Base-by-base conservation (phyloP, 1,284 basidiomycete species). In the Thelephora terrestris region DNA sequence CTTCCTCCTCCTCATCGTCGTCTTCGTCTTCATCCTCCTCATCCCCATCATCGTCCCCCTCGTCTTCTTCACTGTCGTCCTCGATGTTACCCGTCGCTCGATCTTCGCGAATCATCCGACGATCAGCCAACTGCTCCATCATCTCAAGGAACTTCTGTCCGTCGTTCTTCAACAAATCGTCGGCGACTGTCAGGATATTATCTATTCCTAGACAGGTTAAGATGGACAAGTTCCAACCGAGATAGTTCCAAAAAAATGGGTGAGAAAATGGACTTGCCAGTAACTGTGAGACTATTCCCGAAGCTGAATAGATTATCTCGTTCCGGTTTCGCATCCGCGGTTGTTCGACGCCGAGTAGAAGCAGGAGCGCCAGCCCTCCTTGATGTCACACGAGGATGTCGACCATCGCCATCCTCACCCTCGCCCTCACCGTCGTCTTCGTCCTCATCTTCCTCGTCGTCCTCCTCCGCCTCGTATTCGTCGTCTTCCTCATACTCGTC, bases 111-210 rank as follows among this genome's bases (percentile, higher is more conserved):
- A 89, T 84, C 76, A 94, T 90, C 39, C 93, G 80, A 51, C 91
- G 81, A 63, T 98, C 93, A 1, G 95, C 94, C 32, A 99, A 79
- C 67, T 96, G 92, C 67, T 99, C 95, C 95, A 99, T 99, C 95
- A 99, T 99, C 71, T 99, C 94, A 59, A 99, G 72, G 73, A 99
- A 98, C 71, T 97, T 98, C 60, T 93, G 91, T 3, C 93, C 95
- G 61, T 99, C 94, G 61, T 98, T 98, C 74, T 96, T 96, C 58
- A 98, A 76, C 46, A 99, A 79, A 71, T 99, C 95, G 62, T 99
- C 95, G 45, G 95, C 95, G 46, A 99, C 95, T n/a, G 96, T 98
- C 50, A 99, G 75, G 61, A 99, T 97, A 62, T 94, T 85, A 55
- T 90, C 91, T 63, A 81, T 78, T 49, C 59, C 57, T 61, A 51